Conservation (phyloP, 108 stramenopile species). For the Cyclotella baltica region DNA sequence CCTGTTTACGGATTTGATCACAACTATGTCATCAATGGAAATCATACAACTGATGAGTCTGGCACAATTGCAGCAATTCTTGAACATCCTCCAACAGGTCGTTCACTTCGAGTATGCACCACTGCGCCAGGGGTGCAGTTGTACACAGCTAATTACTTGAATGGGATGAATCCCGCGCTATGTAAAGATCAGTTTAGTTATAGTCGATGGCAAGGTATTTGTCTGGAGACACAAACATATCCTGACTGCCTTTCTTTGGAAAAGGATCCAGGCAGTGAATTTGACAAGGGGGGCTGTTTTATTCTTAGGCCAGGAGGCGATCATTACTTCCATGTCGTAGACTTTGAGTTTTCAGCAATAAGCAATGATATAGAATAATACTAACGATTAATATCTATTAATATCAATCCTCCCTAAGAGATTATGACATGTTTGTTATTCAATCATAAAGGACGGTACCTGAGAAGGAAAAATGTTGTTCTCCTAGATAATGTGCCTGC, state of each 20-base stretch:
- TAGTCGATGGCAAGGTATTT: constrained; percentile 73
- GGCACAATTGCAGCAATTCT: constrained; percentile 36
- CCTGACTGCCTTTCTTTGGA: constrained; percentile 70
- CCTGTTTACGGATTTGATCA: constrained; percentile 84
- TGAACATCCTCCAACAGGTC: constrained; percentile 43
- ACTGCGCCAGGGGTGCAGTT: constrained; percentile 88
- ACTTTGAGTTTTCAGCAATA: constrained; percentile 25
- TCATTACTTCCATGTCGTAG: constrained; percentile 55
- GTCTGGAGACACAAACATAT: constrained; percentile 89
- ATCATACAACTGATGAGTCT: background rate
- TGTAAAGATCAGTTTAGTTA: constrained; percentile 62
- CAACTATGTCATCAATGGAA: constrained; percentile 72
- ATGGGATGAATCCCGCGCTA: constrained; percentile 37
- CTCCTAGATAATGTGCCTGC: no score
- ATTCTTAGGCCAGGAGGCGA: constrained; percentile 61
- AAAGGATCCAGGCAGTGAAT: constrained; percentile 35
- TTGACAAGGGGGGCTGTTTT: constrained; percentile 70
- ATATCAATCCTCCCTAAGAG: background rate
- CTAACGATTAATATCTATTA: background rate
- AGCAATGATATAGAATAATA: background rate
- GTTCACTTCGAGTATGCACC: constrained; percentile 63
- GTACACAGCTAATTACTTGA: constrained; percentile 87
- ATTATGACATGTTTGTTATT: background rate
- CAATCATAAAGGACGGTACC: no score
- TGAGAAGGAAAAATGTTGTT: no score